Base-by-base conservation (phyloP, 176 grass and related monocot genomes). In the Eleusine coracana region DNA sequence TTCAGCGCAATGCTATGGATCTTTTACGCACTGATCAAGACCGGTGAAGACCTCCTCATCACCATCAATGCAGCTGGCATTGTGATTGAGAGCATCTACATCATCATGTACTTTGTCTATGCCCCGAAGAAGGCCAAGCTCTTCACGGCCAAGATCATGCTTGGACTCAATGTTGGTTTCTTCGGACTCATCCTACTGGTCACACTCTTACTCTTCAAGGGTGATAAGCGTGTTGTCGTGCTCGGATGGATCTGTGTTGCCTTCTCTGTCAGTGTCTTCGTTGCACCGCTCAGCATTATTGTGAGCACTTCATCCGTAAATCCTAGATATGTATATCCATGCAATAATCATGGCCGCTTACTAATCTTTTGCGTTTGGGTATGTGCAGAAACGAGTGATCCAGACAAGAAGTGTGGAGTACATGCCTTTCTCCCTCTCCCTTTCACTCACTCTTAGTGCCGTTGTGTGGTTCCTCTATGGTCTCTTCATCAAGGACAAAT, bases 391-490 rank as follows among this genome's bases (percentile, higher is more conserved):
- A 55, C 88, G 86, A 2, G 95, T 98, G 37, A 74, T 98, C 28
- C 79, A 85, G 16, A 91, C 95, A 7, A 93, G 78, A 42, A 98
- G 95, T 15, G 92, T 97, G 0, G 92, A 97, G 60, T 97, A 92
- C 86, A 94, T 97, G 92, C 95, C 95, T 5, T 94, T 97, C 88
- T 88, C 62, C 2, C 90, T 98, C 51, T 98, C 95, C 10, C 85
- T 98, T 71, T 93, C 90, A 41, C 95, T 98, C 40, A 97, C 92
- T 14, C 45, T 97, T 9, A 94, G 92, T 21, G 90, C 95, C 0
- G 77, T 94, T 34, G 86, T 88, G 20, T 97, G 95, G 95, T 97
- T 94, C 85, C 79, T 91, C 17, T 97, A 97, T 38, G 95, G 95
- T 29, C 78, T 98, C 7, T 76, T 94, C 49, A 88, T 85, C 38